Evolutionary conservation across 2,329 filamentous ascomycete species (phyloP), one percentile per base, ranked within the genome.

Genomic region (Nectriaceae sp.): DNA sequence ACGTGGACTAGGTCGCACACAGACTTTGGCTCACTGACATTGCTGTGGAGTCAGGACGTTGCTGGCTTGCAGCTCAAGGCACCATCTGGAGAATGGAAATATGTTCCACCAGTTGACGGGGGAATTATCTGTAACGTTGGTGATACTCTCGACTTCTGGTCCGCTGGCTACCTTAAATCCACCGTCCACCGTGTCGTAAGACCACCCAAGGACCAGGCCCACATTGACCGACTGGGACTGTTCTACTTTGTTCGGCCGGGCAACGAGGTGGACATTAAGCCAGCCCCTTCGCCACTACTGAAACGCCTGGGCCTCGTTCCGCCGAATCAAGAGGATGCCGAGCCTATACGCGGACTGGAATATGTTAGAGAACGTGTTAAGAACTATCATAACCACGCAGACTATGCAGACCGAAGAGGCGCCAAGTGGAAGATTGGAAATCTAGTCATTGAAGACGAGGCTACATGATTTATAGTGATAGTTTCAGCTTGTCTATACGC

Each of bases 31-130:
- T 78, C 73, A 1, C 61, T 83, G 10, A 83, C 80, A 0, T 67
- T 83, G 6, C 71, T 84, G 0, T 83, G 82, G 66, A 73, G 77
- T 1, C 80, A 84, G 52, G 79, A 79, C 1, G 74, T 83, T 11
- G 77, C 77, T 0, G 79, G 76, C 3, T 66, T 83, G 19, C 79
- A 84, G 58, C 76, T 83, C 19, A 71, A 71, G 16, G 66, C 59
- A 0, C 62, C 56, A 0, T 62, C 68, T 20, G 75, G 71, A 0
- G 57, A 68, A n/a, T 79, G 76, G 76, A 76, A 75, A 52, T 78
- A 73, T 67, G 75, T 79, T 3, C 66, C 66, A 40, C 74, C 75
- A 1, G 68, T 75, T 39, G 68, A 73, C 11, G 74, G 71, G 0
- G 76, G 71, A 15, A 79, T 81, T 43, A 76, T 75, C 1, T 75